Percentiles rank a stretch among this genome's conserved stretches.
phyloP scores from a whole-genome alignment of 1,284 basidiomycete species.

The Hemileia vastatrix region DNA sequence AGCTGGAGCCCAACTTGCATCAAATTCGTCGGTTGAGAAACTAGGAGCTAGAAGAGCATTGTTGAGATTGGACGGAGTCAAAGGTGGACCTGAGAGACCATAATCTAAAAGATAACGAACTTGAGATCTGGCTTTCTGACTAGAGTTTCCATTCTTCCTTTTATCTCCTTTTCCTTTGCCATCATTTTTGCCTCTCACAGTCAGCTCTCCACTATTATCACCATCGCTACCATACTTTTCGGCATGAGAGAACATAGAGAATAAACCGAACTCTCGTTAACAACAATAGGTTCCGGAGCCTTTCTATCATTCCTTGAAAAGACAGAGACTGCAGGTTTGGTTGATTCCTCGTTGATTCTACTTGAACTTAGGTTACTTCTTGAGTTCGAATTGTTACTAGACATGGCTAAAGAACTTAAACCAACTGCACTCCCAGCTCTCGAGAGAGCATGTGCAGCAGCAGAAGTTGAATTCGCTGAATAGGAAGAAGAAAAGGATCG shows the following conservation, averaged over 20 bases:
- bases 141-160: background rate
- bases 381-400: background rate
- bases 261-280: conserved; percentile 30
- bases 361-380: background rate
- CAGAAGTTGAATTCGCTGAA: conserved; percentile 22
- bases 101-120: conserved; percentile 40
- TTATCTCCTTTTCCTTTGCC: conserved; percentile 4
- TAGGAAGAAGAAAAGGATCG: conserved; percentile 5
- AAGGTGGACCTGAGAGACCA: conserved; percentile 38
- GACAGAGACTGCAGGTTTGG: conserved; percentile 33
- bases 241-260: conserved; percentile 26
- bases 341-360: conserved; percentile 24
- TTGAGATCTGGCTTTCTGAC: background rate
- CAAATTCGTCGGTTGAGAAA: conserved; percentile 36
- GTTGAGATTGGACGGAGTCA: conserved; percentile 32
- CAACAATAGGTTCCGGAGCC: conserved; percentile 27
- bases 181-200: too few relatives aligned
- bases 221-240: too few relatives aligned
- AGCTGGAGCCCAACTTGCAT: conserved; percentile 36
- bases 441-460: background rate
- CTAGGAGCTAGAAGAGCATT: conserved; percentile 35
- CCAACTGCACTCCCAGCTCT: conserved; percentile 26
- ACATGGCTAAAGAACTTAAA: conserved; percentile 15
- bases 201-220: too few relatives aligned
- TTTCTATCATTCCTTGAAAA: conserved; percentile 31